Percentiles rank a stretch among this genome's conserved stretches.
phyloP scores from a whole-genome alignment of 305 asterid genomes.

The Solanum hybrid region DNA sequence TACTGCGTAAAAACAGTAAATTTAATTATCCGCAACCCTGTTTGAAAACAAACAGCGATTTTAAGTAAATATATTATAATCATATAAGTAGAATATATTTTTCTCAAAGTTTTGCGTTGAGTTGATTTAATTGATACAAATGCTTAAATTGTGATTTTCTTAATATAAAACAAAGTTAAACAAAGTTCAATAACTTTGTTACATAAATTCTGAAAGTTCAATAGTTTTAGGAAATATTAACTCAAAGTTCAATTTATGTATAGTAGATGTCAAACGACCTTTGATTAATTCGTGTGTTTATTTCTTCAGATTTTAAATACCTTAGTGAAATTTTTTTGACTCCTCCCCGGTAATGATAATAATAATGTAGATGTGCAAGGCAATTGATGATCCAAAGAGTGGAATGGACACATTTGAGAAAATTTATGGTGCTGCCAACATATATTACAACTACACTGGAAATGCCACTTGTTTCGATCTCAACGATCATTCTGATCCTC shows the following conservation, averaged over 20 bases:
- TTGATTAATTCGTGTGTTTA: too few relatives aligned
- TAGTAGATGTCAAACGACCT: background rate
- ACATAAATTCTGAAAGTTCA: background rate
- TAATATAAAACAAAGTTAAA: too few relatives aligned
- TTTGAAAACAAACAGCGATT: too few relatives aligned
- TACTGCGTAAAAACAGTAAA: too few relatives aligned
- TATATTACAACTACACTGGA: slow-evolving; percentile 69
- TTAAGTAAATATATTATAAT: too few relatives aligned
- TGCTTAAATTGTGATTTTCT: too few relatives aligned
- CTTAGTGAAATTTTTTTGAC: accelerated
- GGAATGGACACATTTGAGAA: slow-evolving; percentile 51
- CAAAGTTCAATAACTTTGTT: too few relatives aligned
- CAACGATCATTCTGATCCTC: slow-evolving; percentile 52
- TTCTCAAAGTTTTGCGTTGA: background rate
- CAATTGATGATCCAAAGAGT: slow-evolving; percentile 50
- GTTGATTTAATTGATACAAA: background rate
- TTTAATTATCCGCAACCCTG: too few relatives aligned
- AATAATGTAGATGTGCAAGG: slow-evolving; percentile 63
- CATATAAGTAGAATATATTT: background rate
- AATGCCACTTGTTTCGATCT: slow-evolving; percentile 49
- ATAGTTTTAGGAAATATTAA: too few relatives aligned
- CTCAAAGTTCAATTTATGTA: background rate
- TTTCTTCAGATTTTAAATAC: too few relatives aligned
- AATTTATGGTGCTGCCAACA: slow-evolving; percentile 48
- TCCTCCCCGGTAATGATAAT: background rate